Evolutionary conservation across 2,329 filamentous ascomycete genomes (phyloP), one percentile per base, ranked within the genome.

Genomic region (Apiospora marii): DNA sequence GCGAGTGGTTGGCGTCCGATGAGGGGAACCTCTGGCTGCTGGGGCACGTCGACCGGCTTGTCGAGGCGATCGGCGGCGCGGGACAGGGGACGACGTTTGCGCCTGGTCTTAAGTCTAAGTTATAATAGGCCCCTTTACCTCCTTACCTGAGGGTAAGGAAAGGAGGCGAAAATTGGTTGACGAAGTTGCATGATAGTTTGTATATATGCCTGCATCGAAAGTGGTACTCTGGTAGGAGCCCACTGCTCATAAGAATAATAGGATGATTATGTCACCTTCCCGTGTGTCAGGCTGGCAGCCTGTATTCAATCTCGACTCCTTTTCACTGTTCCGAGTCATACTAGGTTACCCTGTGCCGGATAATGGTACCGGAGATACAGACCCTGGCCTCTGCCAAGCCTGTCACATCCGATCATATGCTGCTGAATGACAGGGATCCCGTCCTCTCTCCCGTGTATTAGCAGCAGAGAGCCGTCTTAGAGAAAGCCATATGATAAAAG

Each of bases 11-110:
- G 77, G 90, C 90, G 1, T 86, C 86, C 44, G 90, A 93, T 74
- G 90, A 92, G 76, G 92, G 92, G 0, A 91, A 86, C 78, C 80
- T 85, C 58, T 93, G 92, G 92, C 82, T 92, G 71, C 78, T 93
- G 76, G 82, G 88, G 74, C 88, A 85, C 75, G 85, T 92, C 2
- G 92, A 93, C 82, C 82, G 84, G 73, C 87, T 93, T 74, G 89
- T 92, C 4, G 76, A 78, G 69, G 82, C 80, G 0, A 80, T 86
- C 48, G 80, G 82, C 1, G 80, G 79, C 19, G 34, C 19, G 2
- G 85, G 84, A 0, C 72, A 78, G 58, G 88, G 87, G 3, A 87
- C 85, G 43, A 89, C 83, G 70, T 91, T 91, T 83, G 89, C 89
- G 27, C 88, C 88, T 7, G 87, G 84, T 0, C 77, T 85, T 53